Percentiles rank a stretch among this genome's conserved stretches.
These are phyloP conservation scores for Penicillium bialowiezense DNA, from an alignment of 495 filamentous ascomycete genomes.

Conservation along the genomic window DNA sequence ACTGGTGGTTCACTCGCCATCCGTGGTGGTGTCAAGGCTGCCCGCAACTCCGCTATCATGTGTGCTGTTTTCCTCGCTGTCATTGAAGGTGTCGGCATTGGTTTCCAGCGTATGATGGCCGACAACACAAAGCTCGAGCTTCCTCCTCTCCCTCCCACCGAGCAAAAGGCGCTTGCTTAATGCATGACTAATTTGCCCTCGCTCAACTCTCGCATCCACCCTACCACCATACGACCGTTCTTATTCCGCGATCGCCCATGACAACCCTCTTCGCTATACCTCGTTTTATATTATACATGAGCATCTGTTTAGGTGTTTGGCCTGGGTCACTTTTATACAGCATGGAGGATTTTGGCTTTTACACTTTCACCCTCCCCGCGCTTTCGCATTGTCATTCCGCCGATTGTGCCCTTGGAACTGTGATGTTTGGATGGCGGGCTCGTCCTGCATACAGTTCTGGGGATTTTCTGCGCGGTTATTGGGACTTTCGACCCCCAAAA, in stretches of 20 bases:
- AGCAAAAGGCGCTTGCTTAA: background rate
- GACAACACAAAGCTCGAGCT: constrained; percentile 80
- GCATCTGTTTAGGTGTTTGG: constrained; percentile 45
- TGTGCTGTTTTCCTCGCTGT: constrained; percentile 92
- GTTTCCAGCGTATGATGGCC: constrained; percentile 94
- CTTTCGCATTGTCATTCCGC: constrained; percentile 18
- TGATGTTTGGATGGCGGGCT: constrained; percentile 33
- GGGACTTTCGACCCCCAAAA: constrained; percentile 8
- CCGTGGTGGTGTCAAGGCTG: constrained; percentile 83
- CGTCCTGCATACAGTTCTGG: constrained; percentile 21
- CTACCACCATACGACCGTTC: background rate
- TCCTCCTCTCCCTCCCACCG: background rate
- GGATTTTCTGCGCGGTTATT: no score
- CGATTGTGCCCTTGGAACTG: constrained; percentile 26
- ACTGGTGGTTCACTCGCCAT: constrained; percentile 90
- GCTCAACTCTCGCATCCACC: background rate
- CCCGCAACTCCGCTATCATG: constrained; percentile 90
- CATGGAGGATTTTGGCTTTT: constrained; percentile 36
- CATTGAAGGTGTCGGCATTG: constrained; percentile 97
- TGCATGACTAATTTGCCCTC: background rate
- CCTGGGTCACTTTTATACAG: constrained; percentile 34
- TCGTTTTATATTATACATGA: background rate
- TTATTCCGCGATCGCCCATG: background rate
- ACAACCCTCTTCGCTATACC: background rate
- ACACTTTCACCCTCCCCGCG: constrained; percentile 16